Percentiles rank a stretch among this genome's conserved stretches.
These are phyloP conservation scores for Gryganskiella cystojenkinii DNA, from an alignment of 192 early-diverging fungal genomes.

Conservation along the genomic window DNA sequence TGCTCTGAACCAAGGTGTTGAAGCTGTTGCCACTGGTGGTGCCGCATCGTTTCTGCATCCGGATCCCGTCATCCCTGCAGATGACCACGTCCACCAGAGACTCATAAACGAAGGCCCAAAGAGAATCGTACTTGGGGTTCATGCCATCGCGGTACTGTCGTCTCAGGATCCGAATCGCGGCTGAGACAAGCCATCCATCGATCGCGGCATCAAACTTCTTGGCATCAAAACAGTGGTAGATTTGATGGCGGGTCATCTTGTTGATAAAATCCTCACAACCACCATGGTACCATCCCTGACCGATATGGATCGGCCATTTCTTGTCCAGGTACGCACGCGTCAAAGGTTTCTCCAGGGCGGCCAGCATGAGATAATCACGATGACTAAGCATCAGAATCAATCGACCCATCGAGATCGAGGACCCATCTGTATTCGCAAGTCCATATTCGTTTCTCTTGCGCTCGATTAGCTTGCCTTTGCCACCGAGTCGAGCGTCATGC, in stretches of 20 bases:
- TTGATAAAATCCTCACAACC: conserved; percentile 43
- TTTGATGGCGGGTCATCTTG: conserved; percentile 23
- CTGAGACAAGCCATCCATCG: conserved; percentile 40
- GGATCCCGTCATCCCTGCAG: conserved; percentile 45
- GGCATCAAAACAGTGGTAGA: conserved; percentile 49
- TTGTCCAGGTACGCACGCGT: conserved; percentile 30
- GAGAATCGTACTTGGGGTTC: conserved; percentile 22
- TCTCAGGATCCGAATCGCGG: conserved; percentile 27
- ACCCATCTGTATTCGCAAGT: background rate
- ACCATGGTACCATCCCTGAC: conserved; percentile 41
- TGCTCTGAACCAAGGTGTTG: conserved; percentile 43
- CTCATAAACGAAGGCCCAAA: conserved; percentile 39
- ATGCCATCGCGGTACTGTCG: conserved; percentile 28
- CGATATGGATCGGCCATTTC: conserved; percentile 40
- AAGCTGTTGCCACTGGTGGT: conserved; percentile 48
- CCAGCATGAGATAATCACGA: conserved; percentile 36
- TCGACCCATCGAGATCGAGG: conserved; percentile 20
- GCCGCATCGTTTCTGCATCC: conserved; percentile 44
- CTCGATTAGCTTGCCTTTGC: conserved; percentile 36
- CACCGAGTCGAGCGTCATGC: conserved; percentile 38
- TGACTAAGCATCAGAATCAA: conserved; percentile 48
- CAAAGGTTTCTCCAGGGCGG: conserved; percentile 29
- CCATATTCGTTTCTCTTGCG: background rate
- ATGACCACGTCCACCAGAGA: conserved; percentile 35
- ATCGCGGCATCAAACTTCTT: conserved; percentile 46